Evolutionary conservation across 2,329 filamentous ascomycete genomes (phyloP).

Genomic region (Curvularia lunata): DNA sequence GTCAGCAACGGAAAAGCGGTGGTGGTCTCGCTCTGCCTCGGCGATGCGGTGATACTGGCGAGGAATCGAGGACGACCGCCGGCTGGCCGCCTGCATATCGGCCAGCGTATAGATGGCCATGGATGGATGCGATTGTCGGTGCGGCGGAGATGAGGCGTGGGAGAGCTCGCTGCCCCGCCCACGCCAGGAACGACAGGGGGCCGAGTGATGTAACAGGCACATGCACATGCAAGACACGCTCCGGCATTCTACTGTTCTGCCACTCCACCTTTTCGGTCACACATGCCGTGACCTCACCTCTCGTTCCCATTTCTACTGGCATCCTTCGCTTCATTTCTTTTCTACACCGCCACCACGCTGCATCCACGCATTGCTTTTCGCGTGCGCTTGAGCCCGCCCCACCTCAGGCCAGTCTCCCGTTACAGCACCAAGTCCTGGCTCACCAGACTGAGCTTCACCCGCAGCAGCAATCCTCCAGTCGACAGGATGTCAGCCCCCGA

Average conservation of each 20-base stretch:
- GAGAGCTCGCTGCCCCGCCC: conserved; percentile 11
- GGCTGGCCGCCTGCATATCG: conserved; percentile 3
- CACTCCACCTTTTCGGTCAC: background rate
- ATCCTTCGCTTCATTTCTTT: background rate
- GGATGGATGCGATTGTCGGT: background rate
- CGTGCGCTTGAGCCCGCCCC: conserved; percentile 14
- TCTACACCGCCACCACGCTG: conserved; percentile 21
- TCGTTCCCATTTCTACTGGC: background rate
- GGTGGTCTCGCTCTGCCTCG: background rate
- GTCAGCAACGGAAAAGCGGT: conserved; percentile 25
- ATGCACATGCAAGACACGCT: conserved; percentile 13
- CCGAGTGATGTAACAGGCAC: conserved; percentile 17
- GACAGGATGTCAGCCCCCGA: conserved; percentile 54
- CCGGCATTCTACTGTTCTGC: background rate
- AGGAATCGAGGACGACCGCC: conserved; percentile 17
- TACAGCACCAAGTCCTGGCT: conserved; percentile 31
- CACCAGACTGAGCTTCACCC: conserved; percentile 12
- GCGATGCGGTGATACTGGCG: conserved; percentile 12
- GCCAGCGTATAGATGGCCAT: conserved; percentile 17
- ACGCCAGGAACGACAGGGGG: background rate
- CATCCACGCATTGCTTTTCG: conserved; percentile 15
- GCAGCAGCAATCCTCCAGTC: conserved; percentile 22
- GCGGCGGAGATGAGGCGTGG: background rate
- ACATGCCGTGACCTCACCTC: conserved; percentile 8
- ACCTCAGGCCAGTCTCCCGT: conserved; percentile 1